A percentile compares a stretch with the other conserved stretches of the same genome.
phyloP scores from a whole-genome alignment of 148 eudicot species.

The Tetragonia tetragonoides region DNA sequence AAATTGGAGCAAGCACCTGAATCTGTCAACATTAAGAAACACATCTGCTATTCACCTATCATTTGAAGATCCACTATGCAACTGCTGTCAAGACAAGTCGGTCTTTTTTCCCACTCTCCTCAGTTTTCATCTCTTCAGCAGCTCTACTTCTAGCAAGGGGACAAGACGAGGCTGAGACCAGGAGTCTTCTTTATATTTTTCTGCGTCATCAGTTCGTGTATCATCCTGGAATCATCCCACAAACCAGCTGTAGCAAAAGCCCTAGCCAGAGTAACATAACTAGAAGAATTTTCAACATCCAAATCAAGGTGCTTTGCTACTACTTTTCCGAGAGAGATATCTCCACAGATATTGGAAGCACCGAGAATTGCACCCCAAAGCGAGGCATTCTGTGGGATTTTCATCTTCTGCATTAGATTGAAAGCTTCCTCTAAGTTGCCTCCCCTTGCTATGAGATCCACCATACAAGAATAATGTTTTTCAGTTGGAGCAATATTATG shows the following conservation, averaged over 20 bases:
- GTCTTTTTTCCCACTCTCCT: background rate
- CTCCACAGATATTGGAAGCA: constrained; percentile 37
- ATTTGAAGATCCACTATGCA: too few species aligned
- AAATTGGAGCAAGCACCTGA: too few species aligned
- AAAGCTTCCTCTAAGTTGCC: constrained; percentile 37
- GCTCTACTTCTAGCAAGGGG: constrained; percentile 4
- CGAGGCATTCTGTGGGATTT: constrained; percentile 28
- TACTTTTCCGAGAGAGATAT: constrained; percentile 25
- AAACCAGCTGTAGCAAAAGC: constrained; percentile 28
- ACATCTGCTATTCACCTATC: too few species aligned
- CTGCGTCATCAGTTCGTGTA: constrained; percentile 25
- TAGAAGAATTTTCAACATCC: constrained; percentile 23
- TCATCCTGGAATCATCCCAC: constrained; percentile 32
- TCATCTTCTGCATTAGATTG: constrained; percentile 29
- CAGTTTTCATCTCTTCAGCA: constrained; percentile 23
- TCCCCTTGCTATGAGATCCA: constrained; percentile 40
- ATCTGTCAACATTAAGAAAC: too few species aligned
- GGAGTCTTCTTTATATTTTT: constrained; percentile 32
- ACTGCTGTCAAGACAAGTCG: too few species aligned
- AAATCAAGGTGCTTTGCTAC: constrained; percentile 31
- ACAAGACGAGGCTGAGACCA: constrained; percentile 29
- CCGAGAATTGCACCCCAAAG: constrained; percentile 36
- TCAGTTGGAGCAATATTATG: constrained; percentile 31
- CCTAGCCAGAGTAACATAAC: constrained; percentile 32
- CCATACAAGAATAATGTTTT: constrained; percentile 42